Evolutionary conservation across 331 rosid species (phyloP).

Genomic region (Prunus yedoensis): DNA sequence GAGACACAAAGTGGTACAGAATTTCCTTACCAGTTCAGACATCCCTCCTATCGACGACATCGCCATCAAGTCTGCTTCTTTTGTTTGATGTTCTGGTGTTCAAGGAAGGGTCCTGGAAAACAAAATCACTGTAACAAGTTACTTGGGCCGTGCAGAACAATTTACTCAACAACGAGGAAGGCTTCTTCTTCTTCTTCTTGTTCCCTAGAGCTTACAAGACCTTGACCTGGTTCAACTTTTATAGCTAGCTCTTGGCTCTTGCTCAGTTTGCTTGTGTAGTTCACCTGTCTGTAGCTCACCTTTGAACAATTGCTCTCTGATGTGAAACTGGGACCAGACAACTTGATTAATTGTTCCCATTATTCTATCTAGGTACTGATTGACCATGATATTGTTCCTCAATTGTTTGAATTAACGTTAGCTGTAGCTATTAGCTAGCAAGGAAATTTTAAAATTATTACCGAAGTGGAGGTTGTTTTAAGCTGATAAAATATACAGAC

Average conservation of each 20-base stretch:
- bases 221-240: conserved; percentile 13
- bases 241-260: background rate
- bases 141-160: background rate
- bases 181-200: conserved; percentile 3
- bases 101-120: conserved; percentile 28
- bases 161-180: background rate
- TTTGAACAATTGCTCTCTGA: conserved; percentile 8
- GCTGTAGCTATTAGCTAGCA: background rate
- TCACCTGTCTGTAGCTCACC: conserved; percentile 4
- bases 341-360: background rate
- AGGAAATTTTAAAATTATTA: conserved; percentile 3
- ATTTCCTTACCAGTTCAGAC: conserved; percentile 57
- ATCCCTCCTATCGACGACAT: conserved; percentile 48
- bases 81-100: conserved; percentile 14
- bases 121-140: conserved; percentile 9
- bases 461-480: conserved; percentile 30
- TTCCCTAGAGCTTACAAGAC: background rate
- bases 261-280: background rate
- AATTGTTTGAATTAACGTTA: background rate
- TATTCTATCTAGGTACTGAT: background rate
- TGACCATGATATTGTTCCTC: background rate
- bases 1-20: background rate
- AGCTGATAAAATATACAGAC: conserved; percentile 50
- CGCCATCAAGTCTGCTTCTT: conserved; percentile 49
- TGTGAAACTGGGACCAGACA: background rate